Conservation (phyloP, 169 alveolate species). For the Plasmodium relictum region DNA sequence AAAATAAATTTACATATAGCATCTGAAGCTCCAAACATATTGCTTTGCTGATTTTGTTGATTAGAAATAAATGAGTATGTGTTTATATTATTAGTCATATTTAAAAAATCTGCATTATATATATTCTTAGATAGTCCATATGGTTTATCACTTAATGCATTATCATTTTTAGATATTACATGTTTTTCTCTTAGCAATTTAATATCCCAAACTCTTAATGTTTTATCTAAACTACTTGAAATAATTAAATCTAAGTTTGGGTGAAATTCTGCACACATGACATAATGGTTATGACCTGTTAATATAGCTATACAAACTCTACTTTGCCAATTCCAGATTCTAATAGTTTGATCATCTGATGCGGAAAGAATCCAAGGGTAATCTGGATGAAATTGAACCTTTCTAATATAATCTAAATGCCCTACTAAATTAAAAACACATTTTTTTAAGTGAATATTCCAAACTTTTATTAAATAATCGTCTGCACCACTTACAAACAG, state of each 20-base stretch:
- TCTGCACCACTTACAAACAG: conserved; percentile 98
- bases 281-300: conserved; percentile 98
- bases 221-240: conserved; percentile 95
- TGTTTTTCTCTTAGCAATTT: conserved; percentile 94
- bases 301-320: conserved; percentile 90
- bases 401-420: conserved; percentile 97
- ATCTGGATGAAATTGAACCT: conserved; percentile 95
- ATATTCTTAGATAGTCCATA: conserved; percentile 40
- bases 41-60: conserved; percentile 18
- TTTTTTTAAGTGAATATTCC: conserved; percentile 95
- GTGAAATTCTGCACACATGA: conserved; percentile 97
- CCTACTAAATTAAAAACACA: conserved; percentile 95
- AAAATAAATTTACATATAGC: conserved; percentile 91
- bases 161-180: conserved; percentile 77
- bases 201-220: conserved; percentile 97
- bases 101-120: conserved; percentile 16
- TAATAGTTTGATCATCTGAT: conserved; percentile 96
- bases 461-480: conserved; percentile 94
- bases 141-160: conserved; percentile 15
- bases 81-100: background rate
- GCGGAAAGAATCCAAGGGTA: conserved; percentile 97
- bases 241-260: conserved; percentile 93
- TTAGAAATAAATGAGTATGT: conserved; percentile 21
- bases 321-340: conserved; percentile 98
- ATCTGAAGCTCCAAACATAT: conserved; percentile 76